Base-by-base conservation (phyloP, 495 filamentous ascomycete species). In the Tuber melanosporum region DNA sequence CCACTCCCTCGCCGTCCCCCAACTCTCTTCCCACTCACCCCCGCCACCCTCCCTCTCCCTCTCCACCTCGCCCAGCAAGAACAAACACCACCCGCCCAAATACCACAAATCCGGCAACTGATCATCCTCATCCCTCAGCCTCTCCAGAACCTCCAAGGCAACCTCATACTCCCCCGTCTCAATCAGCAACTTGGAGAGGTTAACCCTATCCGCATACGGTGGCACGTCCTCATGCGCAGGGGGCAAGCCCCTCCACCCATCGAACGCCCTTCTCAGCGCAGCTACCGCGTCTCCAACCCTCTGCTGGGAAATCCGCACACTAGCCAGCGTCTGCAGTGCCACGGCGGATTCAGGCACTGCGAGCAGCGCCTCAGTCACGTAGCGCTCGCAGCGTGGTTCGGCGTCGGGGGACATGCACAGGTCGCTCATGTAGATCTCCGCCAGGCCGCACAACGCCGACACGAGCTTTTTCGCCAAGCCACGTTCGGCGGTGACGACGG, bases 401-500 rank as follows among this genome's bases (percentile, higher is more conserved):
- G 94, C 94, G 78, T 96, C 93, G 71, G 91, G 90, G 84, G 96
- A 93, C 92, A 93, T 97, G 41, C 92, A 92, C 77, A 99, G 88
- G 86, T 99, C 96, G 44, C 94, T 98, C 96, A 99, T 99, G 84
- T 97, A 98, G 46, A 98, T 92, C 84, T 99, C 96, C 0, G 92
- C 89, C 74, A 97, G 90, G 3, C 91, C 92, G 84, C 96, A 98
- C 43, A 99, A 87, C 7, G 94, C 93, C 77, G 91, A 92, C 1
- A 93, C 92, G 52, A 98, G 85, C 83, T 95, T 94, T 71, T 84
- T 86, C 82, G 90, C 90, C 39, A 83, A 69, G 3, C 8, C 75
- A 85, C 94, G 52, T 3, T 62, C 52, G 52, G 52, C 52, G 6
- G 19, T 57, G 81, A 81, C 72, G 79, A 77, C 75, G 42, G 76